Evolutionary conservation across 73 alveolate species (phyloP).

Genomic region (Blepharisma stoltei): DNA sequence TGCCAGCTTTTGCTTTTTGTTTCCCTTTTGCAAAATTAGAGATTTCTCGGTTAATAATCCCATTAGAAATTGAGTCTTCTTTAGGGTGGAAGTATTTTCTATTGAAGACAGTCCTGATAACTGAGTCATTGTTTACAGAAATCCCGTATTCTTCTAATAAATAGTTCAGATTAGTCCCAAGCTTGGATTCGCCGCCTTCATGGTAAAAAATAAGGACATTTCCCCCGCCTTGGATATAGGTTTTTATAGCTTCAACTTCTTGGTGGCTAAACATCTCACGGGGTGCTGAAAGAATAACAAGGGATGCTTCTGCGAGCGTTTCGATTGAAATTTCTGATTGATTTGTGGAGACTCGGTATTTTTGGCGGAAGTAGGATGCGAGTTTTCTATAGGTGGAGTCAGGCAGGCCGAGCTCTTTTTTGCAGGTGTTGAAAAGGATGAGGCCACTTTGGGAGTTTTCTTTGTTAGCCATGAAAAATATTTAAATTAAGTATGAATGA

Average conservation of each 20-base stretch:
- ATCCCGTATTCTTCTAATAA: conserved; percentile 88
- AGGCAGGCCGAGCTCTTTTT: neutral
- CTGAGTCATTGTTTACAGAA: conserved; percentile 81
- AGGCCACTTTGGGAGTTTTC: neutral
- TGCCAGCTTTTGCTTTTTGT: conserved; percentile 57
- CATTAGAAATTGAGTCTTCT: conserved; percentile 77
- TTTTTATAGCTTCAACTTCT: conserved; percentile 85
- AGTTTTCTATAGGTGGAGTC: neutral
- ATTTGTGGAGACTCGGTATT: conserved; percentile 21
- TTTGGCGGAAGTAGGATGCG: neutral
- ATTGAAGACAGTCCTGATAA: conserved; percentile 74
- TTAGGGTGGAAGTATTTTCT: conserved; percentile 93
- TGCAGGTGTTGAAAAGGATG: neutral
- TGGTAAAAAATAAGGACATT: conserved; percentile 74
- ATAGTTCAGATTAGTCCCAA: conserved; percentile 86
- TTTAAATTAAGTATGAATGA: too few relatives aligned
- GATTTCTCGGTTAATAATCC: conserved; percentile 62
- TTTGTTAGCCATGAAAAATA: neutral
- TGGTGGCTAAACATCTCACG: conserved; percentile 62
- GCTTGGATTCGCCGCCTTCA: conserved; percentile 95
- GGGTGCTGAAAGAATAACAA: conserved; percentile 66
- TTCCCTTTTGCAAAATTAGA: conserved; percentile 42
- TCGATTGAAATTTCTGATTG: conserved; percentile 43
- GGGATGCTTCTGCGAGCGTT: conserved; percentile 55
- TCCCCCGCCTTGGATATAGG: conserved; percentile 90